Evolutionary conservation across 164 flowering plant species (phyloP).

Genomic region (Litsea cubeba): DNA sequence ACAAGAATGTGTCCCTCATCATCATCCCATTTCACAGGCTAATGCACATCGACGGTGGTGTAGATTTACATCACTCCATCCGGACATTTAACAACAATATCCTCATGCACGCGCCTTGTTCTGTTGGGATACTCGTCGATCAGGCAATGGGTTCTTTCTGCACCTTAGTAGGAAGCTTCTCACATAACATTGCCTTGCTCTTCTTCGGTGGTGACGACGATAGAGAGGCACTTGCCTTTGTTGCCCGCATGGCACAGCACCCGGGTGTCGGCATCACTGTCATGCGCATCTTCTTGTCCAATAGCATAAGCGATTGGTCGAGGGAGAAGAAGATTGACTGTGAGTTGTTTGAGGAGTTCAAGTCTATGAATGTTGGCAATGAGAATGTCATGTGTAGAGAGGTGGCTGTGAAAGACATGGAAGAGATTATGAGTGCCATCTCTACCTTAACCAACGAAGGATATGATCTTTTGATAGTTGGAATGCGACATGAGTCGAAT

Average conservation of each 20-base stretch:
- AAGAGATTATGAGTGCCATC: slow-evolving; percentile 4
- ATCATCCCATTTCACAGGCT: slow-evolving; percentile 32
- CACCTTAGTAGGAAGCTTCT: not conserved
- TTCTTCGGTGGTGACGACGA: slow-evolving; percentile 29
- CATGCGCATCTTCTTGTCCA: slow-evolving; percentile 5
- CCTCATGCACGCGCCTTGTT: slow-evolving; percentile 35
- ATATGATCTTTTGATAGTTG: slow-evolving; percentile 47
- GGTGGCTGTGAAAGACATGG: slow-evolving; percentile 27
- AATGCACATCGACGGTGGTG: not conserved
- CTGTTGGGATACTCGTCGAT: slow-evolving; percentile 37
- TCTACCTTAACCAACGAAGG: not conserved
- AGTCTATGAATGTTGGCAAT: not conserved
- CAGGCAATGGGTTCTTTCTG: slow-evolving; percentile 5
- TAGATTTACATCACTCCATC: slow-evolving; percentile 1
- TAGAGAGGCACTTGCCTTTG: slow-evolving; percentile 48
- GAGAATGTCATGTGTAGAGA: slow-evolving; percentile 12
- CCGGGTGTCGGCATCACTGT: not conserved
- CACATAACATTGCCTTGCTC: slow-evolving; percentile 17
- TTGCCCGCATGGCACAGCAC: slow-evolving; percentile 28
- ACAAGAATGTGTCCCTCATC: slow-evolving; percentile 18
- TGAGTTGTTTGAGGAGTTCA: slow-evolving; percentile 14
- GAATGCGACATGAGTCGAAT: slow-evolving; percentile 26
- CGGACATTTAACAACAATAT: slow-evolving; percentile 22
- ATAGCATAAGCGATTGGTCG: not conserved
- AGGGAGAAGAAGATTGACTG: slow-evolving; percentile 17